Evolutionary conservation across 2,329 filamentous ascomycete species (phyloP), one percentile per base, ranked within the genome.

Genomic region (Didymellaceae sp.): DNA sequence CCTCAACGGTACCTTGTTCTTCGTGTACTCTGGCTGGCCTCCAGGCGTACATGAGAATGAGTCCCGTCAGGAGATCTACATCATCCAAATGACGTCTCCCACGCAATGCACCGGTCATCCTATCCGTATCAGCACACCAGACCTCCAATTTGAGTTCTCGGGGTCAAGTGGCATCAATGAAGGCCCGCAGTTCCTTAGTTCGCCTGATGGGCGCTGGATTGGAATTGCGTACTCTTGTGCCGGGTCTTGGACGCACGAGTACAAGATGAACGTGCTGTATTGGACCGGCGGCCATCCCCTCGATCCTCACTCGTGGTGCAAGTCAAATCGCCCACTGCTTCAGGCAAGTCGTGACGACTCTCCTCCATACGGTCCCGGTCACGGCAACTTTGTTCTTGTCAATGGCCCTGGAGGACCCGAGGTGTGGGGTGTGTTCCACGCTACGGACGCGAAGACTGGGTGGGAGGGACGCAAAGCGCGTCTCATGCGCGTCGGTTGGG

Each of bases 11-110:
- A 54, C 55, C 20, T 61, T 76, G 45, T 76, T 74, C 56, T 77
- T 78, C 45, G 70, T 74, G 11, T 79, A 79, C 55, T 78, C 75
- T 0, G 77, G 77, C 41, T 79, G 77, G 77, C 76, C 77, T 2
- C 58, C 72, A 3, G 66, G 68, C 14, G 67, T 68, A 3, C 50
- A 57, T 2, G 51, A 66, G 25, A 58, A 69, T 28, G 76, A 78
- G 48, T 61, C 64, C 10, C 66, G 67, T 1, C 77, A 79, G 45
- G 73, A 78, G 55, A 62, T 79, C 14, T 79, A 71, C 65, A 77
- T 79, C 45, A 62, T 75, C 13, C 64, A 70, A 11, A 66, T 79
- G 58, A 49, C 52, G 0, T 68, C 66, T 6, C 73, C 77, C 0
- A 68, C 69, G 0, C 62, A 67, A 6, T 73, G 71, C 8, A 65